These are phyloP conservation scores for Fusarium sp. DNA, from an alignment of 2,329 filamentous ascomycete genomes.

Conservation along the genomic window DNA sequence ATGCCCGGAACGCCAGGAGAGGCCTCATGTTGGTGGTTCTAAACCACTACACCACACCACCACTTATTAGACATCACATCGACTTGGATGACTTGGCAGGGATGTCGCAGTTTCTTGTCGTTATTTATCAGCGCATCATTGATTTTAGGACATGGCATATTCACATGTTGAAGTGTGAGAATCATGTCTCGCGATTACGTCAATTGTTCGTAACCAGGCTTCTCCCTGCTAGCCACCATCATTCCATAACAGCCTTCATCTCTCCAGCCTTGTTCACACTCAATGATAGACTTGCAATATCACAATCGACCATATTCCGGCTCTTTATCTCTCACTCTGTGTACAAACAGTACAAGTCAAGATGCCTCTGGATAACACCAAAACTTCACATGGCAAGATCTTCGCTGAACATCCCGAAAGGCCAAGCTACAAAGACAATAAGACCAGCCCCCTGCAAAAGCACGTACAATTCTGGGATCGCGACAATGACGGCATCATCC, in stretches of 20 bases:
- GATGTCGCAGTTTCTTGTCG: too few species aligned
- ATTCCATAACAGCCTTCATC: background rate
- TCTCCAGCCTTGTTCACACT: background rate
- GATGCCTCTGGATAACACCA: too few species aligned
- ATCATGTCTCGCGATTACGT: slow-evolving; percentile 19
- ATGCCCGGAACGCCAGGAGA: too few species aligned
- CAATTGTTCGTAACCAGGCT: slow-evolving; percentile 28
- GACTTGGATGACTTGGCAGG: too few species aligned
- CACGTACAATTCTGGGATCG: slow-evolving; percentile 57
- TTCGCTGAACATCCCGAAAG: background rate
- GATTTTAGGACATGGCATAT: too few species aligned
- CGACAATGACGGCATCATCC: slow-evolving; percentile 55
- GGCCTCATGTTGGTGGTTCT: too few species aligned
- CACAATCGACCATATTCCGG: background rate
- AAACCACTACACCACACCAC: too few species aligned
- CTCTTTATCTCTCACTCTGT: background rate
- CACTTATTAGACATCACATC: too few species aligned
- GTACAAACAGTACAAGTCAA: background rate
- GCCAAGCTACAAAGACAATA: rapidly evolving
- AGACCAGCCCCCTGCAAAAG: slow-evolving; percentile 48
- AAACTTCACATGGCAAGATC: background rate
- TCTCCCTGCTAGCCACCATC: too few species aligned
- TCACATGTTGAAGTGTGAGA: slow-evolving; percentile 15
- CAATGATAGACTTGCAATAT: background rate
- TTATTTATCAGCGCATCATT: too few species aligned